Percentiles rank a stretch among this genome's conserved stretches.
Evolutionary conservation across 1,284 basidiomycete species (phyloP).

Genomic region (Sutorius eximius): DNA sequence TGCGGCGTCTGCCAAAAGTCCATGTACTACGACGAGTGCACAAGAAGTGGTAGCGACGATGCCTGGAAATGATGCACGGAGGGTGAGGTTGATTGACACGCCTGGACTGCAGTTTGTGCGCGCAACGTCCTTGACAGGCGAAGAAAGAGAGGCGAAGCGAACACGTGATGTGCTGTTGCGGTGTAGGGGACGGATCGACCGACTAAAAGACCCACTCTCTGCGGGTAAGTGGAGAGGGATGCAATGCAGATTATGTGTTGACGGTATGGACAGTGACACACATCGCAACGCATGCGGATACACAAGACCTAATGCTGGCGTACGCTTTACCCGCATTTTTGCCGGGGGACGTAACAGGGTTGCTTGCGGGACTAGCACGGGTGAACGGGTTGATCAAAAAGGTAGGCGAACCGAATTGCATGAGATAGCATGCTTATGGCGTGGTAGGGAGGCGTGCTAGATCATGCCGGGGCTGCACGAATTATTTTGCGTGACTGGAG

Average conservation of each 20-base stretch:
- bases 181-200: constrained; percentile 84
- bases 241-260: constrained; percentile 8
- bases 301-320: constrained; percentile 85
- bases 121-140: constrained; percentile 43
- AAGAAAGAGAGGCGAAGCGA: constrained; percentile 42
- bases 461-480: constrained; percentile 79
- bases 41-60: constrained; percentile 60
- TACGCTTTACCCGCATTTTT: constrained; percentile 87
- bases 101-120: constrained; percentile 73
- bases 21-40: constrained; percentile 69
- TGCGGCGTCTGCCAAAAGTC: constrained; percentile 50
- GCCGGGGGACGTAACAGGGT: constrained; percentile 69
- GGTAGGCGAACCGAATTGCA: constrained; percentile 40
- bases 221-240: constrained; percentile 50
- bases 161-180: constrained; percentile 75
- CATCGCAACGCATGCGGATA: constrained; percentile 71
- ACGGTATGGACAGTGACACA: constrained; percentile 55
- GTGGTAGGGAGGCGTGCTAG: constrained; percentile 69
- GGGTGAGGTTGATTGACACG: constrained; percentile 75
- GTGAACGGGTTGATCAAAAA: constrained; percentile 81
- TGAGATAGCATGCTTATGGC: constrained; percentile 7
- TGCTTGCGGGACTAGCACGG: constrained; percentile 84
- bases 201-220: constrained; percentile 80
- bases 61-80: constrained; percentile 37
- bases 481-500: constrained; percentile 91